Percentiles rank a stretch among this genome's conserved stretches.
phyloP scores from a whole-genome alignment of 768 basidiomycete genomes.

The Clitopilus passeckerianus region DNA sequence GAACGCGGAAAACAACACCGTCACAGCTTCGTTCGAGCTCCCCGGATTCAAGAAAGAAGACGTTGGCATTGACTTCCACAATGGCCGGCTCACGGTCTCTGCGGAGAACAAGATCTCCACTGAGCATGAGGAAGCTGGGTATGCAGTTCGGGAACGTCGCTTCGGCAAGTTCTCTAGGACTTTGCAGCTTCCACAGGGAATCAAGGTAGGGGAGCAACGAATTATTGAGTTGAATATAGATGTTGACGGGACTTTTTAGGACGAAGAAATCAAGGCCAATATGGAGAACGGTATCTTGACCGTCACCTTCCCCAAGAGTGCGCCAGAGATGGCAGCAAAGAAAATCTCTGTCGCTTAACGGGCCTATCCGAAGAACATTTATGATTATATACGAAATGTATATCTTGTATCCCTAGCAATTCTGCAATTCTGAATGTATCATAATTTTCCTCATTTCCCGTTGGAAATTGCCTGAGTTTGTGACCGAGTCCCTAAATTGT shows the following conservation, averaged over 20 bases:
- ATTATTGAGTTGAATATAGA: neutral
- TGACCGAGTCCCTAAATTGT: neutral
- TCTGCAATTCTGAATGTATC: neutral
- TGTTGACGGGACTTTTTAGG: constrained; percentile 7
- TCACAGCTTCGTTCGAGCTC: constrained; percentile 57
- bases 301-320: constrained; percentile 47
- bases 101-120: constrained; percentile 37
- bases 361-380: neutral
- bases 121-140: constrained; percentile 32
- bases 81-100: constrained; percentile 45
- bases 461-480: neutral
- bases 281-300: constrained; percentile 48
- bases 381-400: neutral
- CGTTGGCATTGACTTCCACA: constrained; percentile 47
- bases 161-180: constrained; percentile 43
- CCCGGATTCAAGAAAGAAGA: constrained; percentile 53
- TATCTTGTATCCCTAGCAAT: neutral
- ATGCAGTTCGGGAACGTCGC: constrained; percentile 46
- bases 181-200: constrained; percentile 47
- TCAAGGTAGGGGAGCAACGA: constrained; percentile 34
- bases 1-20: constrained; percentile 37
- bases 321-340: constrained; percentile 26
- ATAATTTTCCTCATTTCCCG: neutral
- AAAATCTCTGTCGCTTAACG: constrained; percentile 29
- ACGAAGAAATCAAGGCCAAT: constrained; percentile 33